phyloP scores from a whole-genome alignment of 106 monocot genomes.

The Dendrobium huoshanense region DNA sequence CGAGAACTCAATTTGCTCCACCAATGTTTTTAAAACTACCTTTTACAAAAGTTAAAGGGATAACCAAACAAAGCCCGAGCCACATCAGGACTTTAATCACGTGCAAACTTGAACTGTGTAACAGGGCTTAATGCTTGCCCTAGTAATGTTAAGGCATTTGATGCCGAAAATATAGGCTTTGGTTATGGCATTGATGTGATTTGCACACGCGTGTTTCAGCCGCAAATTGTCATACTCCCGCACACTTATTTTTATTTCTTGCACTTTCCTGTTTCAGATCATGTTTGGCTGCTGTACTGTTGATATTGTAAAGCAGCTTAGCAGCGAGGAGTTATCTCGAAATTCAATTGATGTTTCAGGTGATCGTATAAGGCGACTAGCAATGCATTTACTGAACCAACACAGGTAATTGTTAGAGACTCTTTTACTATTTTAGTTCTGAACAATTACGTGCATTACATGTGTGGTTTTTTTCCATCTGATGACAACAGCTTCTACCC shows the following conservation, averaged over 20 bases:
- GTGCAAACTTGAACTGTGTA: neutral
- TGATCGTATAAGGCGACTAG: slow-evolving; percentile 77
- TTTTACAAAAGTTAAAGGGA: too few species aligned
- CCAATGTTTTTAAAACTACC: too few species aligned
- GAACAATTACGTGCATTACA: neutral
- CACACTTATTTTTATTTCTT: neutral
- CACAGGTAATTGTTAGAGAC: slow-evolving; percentile 38
- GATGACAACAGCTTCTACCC: slow-evolving; percentile 67
- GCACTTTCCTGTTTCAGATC: slow-evolving; percentile 37
- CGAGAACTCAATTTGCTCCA: too few species aligned
- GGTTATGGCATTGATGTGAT: neutral
- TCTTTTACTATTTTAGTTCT: neutral
- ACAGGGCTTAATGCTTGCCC: neutral
- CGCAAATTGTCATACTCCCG: neutral
- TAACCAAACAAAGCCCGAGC: too few species aligned
- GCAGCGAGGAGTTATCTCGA: slow-evolving; percentile 83
- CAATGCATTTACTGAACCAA: slow-evolving; percentile 67
- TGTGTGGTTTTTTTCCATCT: neutral
- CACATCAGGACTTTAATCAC: neutral
- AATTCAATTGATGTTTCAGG: slow-evolving; percentile 33
- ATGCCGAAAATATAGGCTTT: neutral
- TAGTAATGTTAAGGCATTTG: neutral
- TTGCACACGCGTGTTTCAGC: neutral
- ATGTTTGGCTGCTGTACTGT: slow-evolving; percentile 66
- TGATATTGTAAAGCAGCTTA: slow-evolving; percentile 93